Evolutionary conservation across 2,329 filamentous ascomycete genomes (phyloP).

Genomic region (Lachnellula arida): DNA sequence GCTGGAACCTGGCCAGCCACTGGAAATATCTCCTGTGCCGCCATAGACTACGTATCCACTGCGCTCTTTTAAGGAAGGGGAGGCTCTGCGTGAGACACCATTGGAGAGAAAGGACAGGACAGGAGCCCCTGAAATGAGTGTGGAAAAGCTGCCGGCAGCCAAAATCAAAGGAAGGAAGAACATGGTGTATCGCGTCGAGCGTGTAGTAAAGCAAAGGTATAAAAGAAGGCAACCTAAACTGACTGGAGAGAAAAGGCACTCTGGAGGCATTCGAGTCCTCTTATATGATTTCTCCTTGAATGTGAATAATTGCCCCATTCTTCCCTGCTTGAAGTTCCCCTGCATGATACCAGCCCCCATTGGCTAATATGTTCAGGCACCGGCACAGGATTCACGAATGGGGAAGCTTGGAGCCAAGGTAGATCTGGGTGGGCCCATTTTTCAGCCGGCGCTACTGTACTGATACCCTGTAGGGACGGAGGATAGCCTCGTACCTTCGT

Average conservation of each 20-base stretch:
- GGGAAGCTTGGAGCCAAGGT: background rate
- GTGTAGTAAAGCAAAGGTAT: constrained; percentile 2
- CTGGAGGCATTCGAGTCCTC: background rate
- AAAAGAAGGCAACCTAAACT: background rate
- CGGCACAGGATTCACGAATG: background rate
- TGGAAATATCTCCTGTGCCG: constrained; percentile 2
- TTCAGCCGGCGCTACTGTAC: background rate
- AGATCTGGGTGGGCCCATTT: background rate
- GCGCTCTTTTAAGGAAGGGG: constrained; percentile 4
- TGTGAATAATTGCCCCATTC: background rate
- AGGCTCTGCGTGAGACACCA: background rate
- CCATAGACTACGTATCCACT: constrained; percentile 9
- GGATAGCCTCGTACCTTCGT: too few species aligned
- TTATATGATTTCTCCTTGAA: background rate
- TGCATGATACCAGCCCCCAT: constrained; percentile 3
- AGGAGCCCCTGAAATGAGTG: constrained; percentile 15
- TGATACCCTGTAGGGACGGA: too few species aligned
- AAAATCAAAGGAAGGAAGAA: constrained; percentile 16
- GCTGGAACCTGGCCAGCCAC: constrained; percentile 13
- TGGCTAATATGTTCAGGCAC: background rate
- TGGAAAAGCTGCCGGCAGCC: constrained; percentile 19
- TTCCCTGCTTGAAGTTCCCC: background rate
- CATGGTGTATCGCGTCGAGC: constrained; percentile 12
- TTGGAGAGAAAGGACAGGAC: constrained; percentile 7
- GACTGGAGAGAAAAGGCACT: background rate